Percentiles rank a stretch among this genome's conserved stretches.
These are phyloP conservation scores for Diaporthe vaccinii DNA, from an alignment of 2,329 filamentous ascomycete genomes.

Conservation along the genomic window DNA sequence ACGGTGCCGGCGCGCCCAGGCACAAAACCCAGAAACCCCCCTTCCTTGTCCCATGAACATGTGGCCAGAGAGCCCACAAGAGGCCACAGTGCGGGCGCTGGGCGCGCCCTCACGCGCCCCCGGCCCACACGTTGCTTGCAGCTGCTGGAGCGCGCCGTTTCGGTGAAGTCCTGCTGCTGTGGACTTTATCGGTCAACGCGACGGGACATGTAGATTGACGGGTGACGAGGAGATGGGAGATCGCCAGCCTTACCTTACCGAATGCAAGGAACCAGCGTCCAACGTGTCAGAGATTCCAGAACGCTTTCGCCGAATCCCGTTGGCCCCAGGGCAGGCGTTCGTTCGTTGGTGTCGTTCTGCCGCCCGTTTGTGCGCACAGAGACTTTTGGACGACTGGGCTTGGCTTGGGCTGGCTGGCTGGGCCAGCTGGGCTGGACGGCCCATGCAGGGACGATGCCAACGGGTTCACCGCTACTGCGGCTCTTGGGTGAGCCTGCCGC, in stretches of 20 bases:
- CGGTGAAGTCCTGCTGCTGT: constrained; percentile 10
- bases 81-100: constrained; percentile 14
- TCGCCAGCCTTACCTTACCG: constrained; percentile 11
- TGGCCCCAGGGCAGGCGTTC: background rate
- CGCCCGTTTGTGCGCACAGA: constrained; percentile 1
- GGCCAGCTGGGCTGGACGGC: background rate
- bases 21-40: background rate
- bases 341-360: background rate
- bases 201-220: constrained; percentile 6
- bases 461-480: constrained; percentile 35
- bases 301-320: constrained; percentile 22
- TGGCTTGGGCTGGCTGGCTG: background rate
- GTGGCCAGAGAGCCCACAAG: constrained; percentile 26
- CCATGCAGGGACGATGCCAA: constrained; percentile 23
- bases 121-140: background rate
- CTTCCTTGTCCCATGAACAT: constrained; percentile 11
- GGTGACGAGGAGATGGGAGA: constrained; percentile 19
- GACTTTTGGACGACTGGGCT: background rate
- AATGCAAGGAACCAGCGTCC: constrained; percentile 11
- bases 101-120: background rate
- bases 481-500: constrained; percentile 26
- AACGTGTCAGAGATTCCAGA: background rate
- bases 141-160: constrained; percentile 2
- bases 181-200: constrained; percentile 22
- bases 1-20: background rate